phyloP scores from a whole-genome alignment of 768 basidiomycete genomes.

The Podaxis sp. region DNA sequence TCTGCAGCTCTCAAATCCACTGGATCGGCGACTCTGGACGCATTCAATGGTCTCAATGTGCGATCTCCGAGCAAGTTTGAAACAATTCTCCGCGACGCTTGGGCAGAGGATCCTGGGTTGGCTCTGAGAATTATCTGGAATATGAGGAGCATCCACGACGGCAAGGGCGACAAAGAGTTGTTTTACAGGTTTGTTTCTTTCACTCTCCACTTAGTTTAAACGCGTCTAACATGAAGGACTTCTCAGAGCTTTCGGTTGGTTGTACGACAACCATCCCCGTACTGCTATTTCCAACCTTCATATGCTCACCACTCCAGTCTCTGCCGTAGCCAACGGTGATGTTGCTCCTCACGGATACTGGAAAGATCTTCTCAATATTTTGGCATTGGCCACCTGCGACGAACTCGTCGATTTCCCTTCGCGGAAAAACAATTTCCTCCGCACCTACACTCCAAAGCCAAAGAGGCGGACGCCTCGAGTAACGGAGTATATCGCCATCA shows the following conservation, averaged over 20 bases:
- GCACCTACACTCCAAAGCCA: conserved; percentile 18
- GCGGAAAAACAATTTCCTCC: conserved; percentile 26
- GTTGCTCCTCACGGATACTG: conserved; percentile 60
- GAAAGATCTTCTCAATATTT: conserved; percentile 73
- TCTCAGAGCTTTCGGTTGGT: conserved; percentile 59
- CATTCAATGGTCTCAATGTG: conserved; percentile 43
- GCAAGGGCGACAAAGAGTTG: conserved; percentile 55
- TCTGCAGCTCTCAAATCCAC: conserved; percentile 55
- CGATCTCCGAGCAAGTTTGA: conserved; percentile 23
- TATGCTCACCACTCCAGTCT: conserved; percentile 51
- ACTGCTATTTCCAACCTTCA: conserved; percentile 65
- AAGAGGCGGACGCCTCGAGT: neutral
- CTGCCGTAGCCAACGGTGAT: conserved; percentile 29
- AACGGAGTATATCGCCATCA: neutral
- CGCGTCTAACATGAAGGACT: neutral
- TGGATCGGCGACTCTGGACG: conserved; percentile 49
- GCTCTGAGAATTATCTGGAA: conserved; percentile 71
- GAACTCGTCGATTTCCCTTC: conserved; percentile 34
- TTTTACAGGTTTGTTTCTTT: conserved; percentile 51
- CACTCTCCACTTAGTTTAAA: neutral
- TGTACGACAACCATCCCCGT: conserved; percentile 65
- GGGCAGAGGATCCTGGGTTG: conserved; percentile 53
- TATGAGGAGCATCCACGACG: conserved; percentile 66
- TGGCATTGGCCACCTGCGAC: conserved; percentile 54
- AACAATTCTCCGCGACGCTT: conserved; percentile 44